Conservation (phyloP, 495 filamentous ascomycete genomes). For the Annulohypoxylon stygium region DNA sequence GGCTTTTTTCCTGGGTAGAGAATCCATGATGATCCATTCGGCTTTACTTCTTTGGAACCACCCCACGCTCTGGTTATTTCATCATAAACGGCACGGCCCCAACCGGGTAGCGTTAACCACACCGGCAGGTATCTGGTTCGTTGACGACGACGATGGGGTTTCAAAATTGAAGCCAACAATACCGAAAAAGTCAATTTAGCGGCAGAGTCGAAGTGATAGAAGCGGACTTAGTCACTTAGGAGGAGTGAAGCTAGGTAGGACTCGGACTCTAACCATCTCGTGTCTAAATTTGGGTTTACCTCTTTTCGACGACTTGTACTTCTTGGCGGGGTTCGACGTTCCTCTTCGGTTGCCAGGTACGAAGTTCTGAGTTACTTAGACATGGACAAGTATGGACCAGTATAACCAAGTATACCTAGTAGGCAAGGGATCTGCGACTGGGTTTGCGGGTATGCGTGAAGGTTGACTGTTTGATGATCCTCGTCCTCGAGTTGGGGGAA, state of each 20-base stretch:
- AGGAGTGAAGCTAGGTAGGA: slow-evolving; percentile 1
- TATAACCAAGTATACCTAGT: background rate
- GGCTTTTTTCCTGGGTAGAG: slow-evolving; percentile 2
- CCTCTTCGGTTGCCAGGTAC: slow-evolving; percentile 5
- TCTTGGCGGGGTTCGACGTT: slow-evolving; percentile 25
- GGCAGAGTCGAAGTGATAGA: slow-evolving; percentile 15
- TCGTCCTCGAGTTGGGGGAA: slow-evolving; percentile 13
- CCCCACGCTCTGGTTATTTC: slow-evolving; percentile 20
- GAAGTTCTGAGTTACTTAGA: background rate
- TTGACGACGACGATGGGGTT: slow-evolving; percentile 1
- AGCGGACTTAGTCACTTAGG: background rate
- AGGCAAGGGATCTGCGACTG: slow-evolving; percentile 24
- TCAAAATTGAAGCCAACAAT: slow-evolving; percentile 5
- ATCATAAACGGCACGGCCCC: slow-evolving; percentile 11
- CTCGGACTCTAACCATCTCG: slow-evolving; percentile 31
- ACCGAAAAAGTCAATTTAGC: background rate
- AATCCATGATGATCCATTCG: slow-evolving; percentile 25
- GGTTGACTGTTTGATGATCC: slow-evolving; percentile 32
- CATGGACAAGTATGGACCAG: background rate
- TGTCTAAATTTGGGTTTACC: slow-evolving; percentile 44
- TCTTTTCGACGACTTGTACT: slow-evolving; percentile 16
- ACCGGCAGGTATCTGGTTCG: slow-evolving; percentile 1
- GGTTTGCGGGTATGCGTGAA: slow-evolving; percentile 25
- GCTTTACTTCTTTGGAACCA: slow-evolving; percentile 26
- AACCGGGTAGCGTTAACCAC: slow-evolving; percentile 17